phyloP scores from a whole-genome alignment of 1,284 basidiomycete species.

The Boletus semigastroideus region DNA sequence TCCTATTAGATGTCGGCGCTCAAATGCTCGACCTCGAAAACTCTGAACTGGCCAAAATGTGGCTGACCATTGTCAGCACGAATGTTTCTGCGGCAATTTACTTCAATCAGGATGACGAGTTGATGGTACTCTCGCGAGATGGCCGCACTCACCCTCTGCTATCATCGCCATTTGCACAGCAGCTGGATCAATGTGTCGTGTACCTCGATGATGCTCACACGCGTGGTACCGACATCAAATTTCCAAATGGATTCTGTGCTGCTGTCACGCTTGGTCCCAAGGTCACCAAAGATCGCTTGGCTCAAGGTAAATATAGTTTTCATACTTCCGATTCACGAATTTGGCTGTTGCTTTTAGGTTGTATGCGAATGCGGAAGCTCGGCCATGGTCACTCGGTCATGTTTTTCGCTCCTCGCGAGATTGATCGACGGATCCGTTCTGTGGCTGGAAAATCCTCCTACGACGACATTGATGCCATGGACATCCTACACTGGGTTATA shows the following conservation, averaged over 20 bases:
- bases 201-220: conserved; percentile 62
- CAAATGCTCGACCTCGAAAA: conserved; percentile 55
- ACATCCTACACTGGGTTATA: conserved; percentile 48
- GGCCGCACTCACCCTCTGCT: conserved; percentile 38
- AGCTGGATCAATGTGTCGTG: conserved; percentile 44
- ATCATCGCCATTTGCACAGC: conserved; percentile 43
- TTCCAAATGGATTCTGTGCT: conserved; percentile 46
- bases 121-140: conserved; percentile 43
- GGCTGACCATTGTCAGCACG: conserved; percentile 38
- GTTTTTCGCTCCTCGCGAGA: conserved; percentile 49
- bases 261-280: conserved; percentile 54
- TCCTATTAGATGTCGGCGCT: conserved; percentile 54
- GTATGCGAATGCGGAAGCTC: conserved; percentile 52
- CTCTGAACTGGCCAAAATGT: conserved; percentile 37
- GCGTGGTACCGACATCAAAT: conserved; percentile 53
- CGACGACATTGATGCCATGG: conserved; percentile 25
- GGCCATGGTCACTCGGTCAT: conserved; percentile 48
- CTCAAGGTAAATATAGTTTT: conserved; percentile 41
- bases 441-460: conserved; percentile 10
- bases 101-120: conserved; percentile 46
- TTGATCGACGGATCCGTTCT: conserved; percentile 42
- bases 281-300: conserved; percentile 52
- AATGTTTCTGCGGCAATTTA: conserved; percentile 44
- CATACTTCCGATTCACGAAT: neutral
- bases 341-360: conserved; percentile 30